Evolutionary conservation across 805 yeast species (phyloP).

Genomic region (Candida silvatica): DNA sequence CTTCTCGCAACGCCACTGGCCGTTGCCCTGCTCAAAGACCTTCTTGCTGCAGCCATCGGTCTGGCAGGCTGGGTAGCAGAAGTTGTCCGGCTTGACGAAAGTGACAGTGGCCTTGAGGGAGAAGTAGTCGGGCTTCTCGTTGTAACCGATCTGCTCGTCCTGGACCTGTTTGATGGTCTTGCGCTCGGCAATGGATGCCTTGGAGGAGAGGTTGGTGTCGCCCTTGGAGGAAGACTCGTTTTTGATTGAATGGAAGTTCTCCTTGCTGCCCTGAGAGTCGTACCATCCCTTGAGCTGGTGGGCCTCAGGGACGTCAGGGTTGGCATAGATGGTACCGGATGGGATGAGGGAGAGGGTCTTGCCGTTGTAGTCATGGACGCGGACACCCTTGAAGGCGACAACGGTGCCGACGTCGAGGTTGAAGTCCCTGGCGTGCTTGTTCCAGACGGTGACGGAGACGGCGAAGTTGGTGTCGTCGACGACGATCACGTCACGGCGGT

Average conservation of each 20-base stretch:
- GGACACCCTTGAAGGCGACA: conserved; percentile 87
- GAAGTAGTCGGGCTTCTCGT: conserved; percentile 76
- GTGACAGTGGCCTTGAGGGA: conserved; percentile 66
- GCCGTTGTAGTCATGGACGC: conserved; percentile 84
- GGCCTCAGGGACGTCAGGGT: conserved; percentile 88
- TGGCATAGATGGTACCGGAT: conserved; percentile 63
- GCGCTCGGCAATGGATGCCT: conserved; percentile 43
- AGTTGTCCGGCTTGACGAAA: conserved; percentile 62
- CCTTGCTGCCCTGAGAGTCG: conserved; percentile 64
- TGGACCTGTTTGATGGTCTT: conserved; percentile 60
- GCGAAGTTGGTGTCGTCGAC: conserved; percentile 81
- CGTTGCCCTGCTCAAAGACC: conserved; percentile 64
- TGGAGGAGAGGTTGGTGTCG: conserved; percentile 25
- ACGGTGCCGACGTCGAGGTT: conserved; percentile 67
- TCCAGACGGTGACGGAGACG: conserved; percentile 83
- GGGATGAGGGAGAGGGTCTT: conserved; percentile 74
- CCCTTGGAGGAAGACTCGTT: conserved; percentile 29
- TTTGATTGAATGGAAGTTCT: conserved; percentile 54
- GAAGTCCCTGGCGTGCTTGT: conserved; percentile 75
- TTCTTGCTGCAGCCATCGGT: conserved; percentile 75
- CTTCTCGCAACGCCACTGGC: conserved; percentile 89
- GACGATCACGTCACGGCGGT: conserved; percentile 79
- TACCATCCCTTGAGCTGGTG: conserved; percentile 91
- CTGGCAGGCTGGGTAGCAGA: conserved; percentile 86
- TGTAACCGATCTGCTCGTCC: conserved; percentile 58